Evolutionary conservation across 495 filamentous ascomycete genomes (phyloP).

Genomic region (Paragyromitra xinjiangensis): DNA sequence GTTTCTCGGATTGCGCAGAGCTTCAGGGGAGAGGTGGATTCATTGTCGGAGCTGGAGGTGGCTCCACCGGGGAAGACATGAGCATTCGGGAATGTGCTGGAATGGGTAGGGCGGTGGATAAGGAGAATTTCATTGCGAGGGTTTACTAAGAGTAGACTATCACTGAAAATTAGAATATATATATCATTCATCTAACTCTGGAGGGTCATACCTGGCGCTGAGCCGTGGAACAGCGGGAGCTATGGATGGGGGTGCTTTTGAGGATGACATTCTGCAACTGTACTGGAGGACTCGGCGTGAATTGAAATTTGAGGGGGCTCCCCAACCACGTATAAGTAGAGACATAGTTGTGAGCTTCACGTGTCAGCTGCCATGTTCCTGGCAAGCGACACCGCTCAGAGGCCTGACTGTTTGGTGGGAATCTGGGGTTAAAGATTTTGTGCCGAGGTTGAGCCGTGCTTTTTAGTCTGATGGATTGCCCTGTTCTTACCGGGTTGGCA

Average conservation of each 20-base stretch:
- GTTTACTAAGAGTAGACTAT: constrained; percentile 84
- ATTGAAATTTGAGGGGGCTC: not conserved
- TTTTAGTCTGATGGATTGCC: not conserved
- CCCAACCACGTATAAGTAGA: not conserved
- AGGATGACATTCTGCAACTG: constrained; percentile 29
- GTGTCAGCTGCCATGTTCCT: constrained; percentile 7
- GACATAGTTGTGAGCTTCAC: constrained; percentile 11
- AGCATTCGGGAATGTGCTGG: constrained; percentile 84
- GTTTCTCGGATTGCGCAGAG: constrained; percentile 86
- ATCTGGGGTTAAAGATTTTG: constrained; percentile 4
- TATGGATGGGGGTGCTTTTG: not conserved
- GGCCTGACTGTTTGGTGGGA: not conserved
- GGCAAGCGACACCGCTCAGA: not conserved
- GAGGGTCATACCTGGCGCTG: constrained; percentile 58
- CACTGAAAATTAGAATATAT: constrained; percentile 27
- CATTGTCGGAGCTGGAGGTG: constrained; percentile 72
- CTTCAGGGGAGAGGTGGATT: constrained; percentile 60
- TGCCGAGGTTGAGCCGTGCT: constrained; percentile 18
- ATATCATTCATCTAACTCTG: not conserved
- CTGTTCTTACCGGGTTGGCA: too few species aligned
- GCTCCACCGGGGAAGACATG: constrained; percentile 98
- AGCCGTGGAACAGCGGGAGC: constrained; percentile 54
- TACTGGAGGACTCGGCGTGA: not conserved
- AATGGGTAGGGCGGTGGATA: constrained; percentile 82
- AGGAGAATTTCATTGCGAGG: constrained; percentile 86